Base-by-base conservation (phyloP, 176 grass and related monocot genomes). In the Saccharum spontaneum region DNA sequence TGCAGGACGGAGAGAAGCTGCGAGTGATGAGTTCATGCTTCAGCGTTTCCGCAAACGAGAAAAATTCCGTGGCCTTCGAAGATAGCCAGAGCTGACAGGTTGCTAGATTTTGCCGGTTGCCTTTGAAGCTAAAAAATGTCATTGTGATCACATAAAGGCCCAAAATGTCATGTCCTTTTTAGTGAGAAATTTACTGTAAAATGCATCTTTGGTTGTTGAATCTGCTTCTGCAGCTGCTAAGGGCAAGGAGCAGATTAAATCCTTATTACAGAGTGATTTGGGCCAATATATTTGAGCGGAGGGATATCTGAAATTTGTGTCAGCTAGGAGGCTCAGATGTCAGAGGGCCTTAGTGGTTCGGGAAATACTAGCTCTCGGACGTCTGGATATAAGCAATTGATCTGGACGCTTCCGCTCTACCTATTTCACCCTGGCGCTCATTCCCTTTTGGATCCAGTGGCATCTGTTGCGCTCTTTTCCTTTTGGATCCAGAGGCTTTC, bases 31-130 rank as follows among this genome's bases (percentile, higher is more conserved):
- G 60, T 74, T 94, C 14, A 84, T 95, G 86, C 93, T 95, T n/a
- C 49, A 92, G 63, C 87, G 93, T 68, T 95, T 95, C 73, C 93
- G 90, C 59, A 94, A 90, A 83, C 85, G 90, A 84, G 93, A 95
- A 84, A 95, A 89, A 88, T 80, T 90, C 74, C 93, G 88, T 82
- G 90, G 39, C 12, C 86, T 90, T 80, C 90, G 93, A 50, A 90
- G 92, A 83, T 92, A 92, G 69, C 22, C 63, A 75, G 36, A 78
- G 59, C 75, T 52, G 28, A n/a, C 22, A 10, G 44, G 45, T 39
- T 73, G 59, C 5, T 66, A 59, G 69, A n/a, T 38, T 87, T 48
- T 36, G 6, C 15, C 28, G 12, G 37, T 67, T 40, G 45, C 73
- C 26, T 86, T 78, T 33, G 61, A 67, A 57, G 52, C 45, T 64